phyloP scores from a whole-genome alignment of 305 asterid genomes.

The Fraxinus angustifolia region DNA sequence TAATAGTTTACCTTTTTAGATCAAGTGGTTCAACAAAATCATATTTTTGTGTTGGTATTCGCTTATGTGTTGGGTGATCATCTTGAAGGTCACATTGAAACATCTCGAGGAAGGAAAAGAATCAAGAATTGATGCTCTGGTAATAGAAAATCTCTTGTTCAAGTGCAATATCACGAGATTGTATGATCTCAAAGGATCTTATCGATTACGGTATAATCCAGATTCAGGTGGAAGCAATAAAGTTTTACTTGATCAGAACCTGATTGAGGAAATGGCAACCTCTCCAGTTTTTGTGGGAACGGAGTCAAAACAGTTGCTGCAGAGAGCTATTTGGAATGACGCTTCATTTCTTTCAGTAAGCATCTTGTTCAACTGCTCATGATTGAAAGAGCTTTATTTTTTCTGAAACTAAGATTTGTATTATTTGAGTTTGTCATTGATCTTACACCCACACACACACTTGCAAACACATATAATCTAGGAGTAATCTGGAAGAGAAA shows the following conservation, averaged over 20 bases:
- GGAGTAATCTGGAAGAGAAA: background rate
- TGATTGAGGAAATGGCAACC: constrained; percentile 85
- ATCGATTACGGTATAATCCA: constrained; percentile 75
- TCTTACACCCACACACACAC: background rate
- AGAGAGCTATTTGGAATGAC: constrained; percentile 88
- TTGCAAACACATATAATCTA: background rate
- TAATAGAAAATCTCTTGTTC: constrained; percentile 85
- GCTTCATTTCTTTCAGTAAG: constrained; percentile 87
- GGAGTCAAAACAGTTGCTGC: constrained; percentile 66
- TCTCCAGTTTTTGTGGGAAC: constrained; percentile 86
- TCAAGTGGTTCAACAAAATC: background rate
- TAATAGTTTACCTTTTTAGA: too few species aligned
- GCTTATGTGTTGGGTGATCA: constrained; percentile 23
- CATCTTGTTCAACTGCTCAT: background rate
- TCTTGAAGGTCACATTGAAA: constrained; percentile 56
- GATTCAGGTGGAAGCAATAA: constrained; percentile 81
- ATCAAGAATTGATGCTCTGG: constrained; percentile 71
- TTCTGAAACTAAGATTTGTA: background rate
- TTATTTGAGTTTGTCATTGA: background rate
- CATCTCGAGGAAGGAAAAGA: constrained; percentile 73
- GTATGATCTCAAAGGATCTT: constrained; percentile 85
- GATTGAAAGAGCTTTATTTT: background rate
- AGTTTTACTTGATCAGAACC: constrained; percentile 83
- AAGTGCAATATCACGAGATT: constrained; percentile 55
- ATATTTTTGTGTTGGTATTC: background rate